Base-by-base conservation (phyloP, 345 rosid species). In the Lumnitzera racemosa region DNA sequence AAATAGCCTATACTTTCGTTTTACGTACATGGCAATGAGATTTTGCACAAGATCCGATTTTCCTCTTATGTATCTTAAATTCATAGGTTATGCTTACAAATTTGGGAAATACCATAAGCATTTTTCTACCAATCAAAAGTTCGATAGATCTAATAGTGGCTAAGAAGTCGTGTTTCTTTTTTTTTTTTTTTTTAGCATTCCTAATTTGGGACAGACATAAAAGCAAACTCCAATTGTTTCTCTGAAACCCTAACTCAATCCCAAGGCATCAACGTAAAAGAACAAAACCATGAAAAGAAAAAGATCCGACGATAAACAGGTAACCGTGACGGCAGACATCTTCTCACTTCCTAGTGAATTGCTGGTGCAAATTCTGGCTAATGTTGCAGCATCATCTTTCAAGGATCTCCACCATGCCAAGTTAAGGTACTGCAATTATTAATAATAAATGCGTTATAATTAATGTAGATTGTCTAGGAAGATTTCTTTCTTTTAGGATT, bases 291-390 rank as follows among this genome's bases (percentile, higher is more conserved):
- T 51, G 55, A 53, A 53, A 15, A 53, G 56, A 53, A 53, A 3
- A 24, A 53, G 56, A 51, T 36, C 43, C 9, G 43, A 36, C 5
- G 43, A 36, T 36, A 51, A 13, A 24, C 20, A 8, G 0, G 20
- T 7, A 49, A 2, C 41, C 43, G n/a, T 12, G 12, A 4, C 47
- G 14, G 48, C 48, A 29, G 46, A 6, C 12, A 52, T 68, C 12
- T 46, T 55, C 29, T 56, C 67, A 15, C 67, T 68, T 46, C 72
- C 72, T 6, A 52, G 49, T 10, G 67, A 56, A 12, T 27, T 62
- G 17, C n/a, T 62, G 46, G 24, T 24, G 2, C 67, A 68, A 27
- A 47, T 61, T 24, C 23, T 68, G 15, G 63, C 67, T 46, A 51
- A 67, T 31, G 67, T 68, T 27, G 72, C 62, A 2, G 47, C 62